Percentiles rank a stretch among this genome's conserved stretches.
phyloP scores from a whole-genome alignment of 768 basidiomycete species.

The Lentinula detonsa region DNA sequence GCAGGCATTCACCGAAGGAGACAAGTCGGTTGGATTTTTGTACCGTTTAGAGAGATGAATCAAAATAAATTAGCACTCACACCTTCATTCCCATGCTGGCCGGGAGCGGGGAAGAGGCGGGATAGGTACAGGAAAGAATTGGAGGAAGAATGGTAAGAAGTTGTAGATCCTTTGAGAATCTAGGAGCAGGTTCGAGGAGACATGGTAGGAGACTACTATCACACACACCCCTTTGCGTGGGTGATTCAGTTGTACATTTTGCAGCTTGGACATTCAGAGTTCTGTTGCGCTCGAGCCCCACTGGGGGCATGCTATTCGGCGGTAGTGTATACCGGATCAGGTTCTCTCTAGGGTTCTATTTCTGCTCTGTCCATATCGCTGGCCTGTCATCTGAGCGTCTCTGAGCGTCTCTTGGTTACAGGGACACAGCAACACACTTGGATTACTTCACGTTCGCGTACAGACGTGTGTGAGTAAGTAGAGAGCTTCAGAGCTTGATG shows the following conservation, averaged over 20 bases:
- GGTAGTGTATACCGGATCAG: not conserved
- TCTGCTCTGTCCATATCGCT: not conserved
- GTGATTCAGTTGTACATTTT: too few relatives aligned
- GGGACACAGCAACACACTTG: not conserved
- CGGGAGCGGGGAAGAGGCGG: not conserved
- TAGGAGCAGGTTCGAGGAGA: too few relatives aligned
- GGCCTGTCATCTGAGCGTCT: not conserved
- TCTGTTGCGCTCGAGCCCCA: too few relatives aligned
- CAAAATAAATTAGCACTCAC: conserved; percentile 9
- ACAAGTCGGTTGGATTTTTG: not conserved
- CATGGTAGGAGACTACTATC: too few relatives aligned
- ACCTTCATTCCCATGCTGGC: not conserved
- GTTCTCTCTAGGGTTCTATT: not conserved
- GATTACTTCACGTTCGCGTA: not conserved
- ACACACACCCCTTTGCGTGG: too few relatives aligned
- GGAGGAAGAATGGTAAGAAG: too few relatives aligned
- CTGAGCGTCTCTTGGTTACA: not conserved
- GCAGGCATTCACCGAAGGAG: not conserved
- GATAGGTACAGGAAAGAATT: too few relatives aligned
- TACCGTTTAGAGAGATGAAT: not conserved
- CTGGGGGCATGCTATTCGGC: not conserved
- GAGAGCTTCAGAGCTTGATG: not conserved
- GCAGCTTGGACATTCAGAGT: too few relatives aligned
- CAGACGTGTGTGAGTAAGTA: not conserved
- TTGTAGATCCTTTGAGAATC: too few relatives aligned